Evolutionary conservation across 768 basidiomycete species (phyloP).

Genomic region (Kwoniella newhampshirensis): DNA sequence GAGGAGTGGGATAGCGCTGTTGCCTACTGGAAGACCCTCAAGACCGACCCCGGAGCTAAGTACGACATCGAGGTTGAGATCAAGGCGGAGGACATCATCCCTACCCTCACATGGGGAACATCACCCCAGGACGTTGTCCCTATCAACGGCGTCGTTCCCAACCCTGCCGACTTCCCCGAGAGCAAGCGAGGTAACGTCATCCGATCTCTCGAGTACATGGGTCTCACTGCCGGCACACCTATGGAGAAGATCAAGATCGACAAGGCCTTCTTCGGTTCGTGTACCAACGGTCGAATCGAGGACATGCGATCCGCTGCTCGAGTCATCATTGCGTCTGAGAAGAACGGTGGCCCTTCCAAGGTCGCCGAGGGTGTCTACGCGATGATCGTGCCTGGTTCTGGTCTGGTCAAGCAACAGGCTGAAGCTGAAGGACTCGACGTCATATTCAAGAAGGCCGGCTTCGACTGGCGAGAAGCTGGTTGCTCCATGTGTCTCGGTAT

Average conservation of each 20-base stretch:
- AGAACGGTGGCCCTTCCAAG: slow-evolving; percentile 63
- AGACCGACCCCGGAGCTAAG: slow-evolving; percentile 75
- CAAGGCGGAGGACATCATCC: slow-evolving; percentile 78
- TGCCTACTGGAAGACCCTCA: slow-evolving; percentile 78
- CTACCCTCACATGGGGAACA: slow-evolving; percentile 90
- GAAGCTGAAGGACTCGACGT: slow-evolving; percentile 83
- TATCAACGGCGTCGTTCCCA: slow-evolving; percentile 77
- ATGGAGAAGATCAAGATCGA: slow-evolving; percentile 79
- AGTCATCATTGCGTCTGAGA: slow-evolving; percentile 68
- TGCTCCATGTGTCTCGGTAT: slow-evolving; percentile 96
- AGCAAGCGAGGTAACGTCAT: slow-evolving; percentile 68
- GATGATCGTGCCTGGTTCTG: slow-evolving; percentile 91
- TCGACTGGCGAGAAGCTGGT: slow-evolving; percentile 92
- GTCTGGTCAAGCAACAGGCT: slow-evolving; percentile 83
- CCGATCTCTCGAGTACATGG: slow-evolving; percentile 83
- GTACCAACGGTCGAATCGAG: slow-evolving; percentile 91
- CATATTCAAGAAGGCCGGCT: slow-evolving; percentile 84
- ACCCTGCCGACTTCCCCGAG: slow-evolving; percentile 68
- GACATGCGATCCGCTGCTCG: slow-evolving; percentile 83
- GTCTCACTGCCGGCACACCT: slow-evolving; percentile 69
- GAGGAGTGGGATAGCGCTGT: slow-evolving; percentile 82
- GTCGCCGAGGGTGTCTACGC: slow-evolving; percentile 74
- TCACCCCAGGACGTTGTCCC: slow-evolving; percentile 84
- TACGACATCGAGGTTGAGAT: slow-evolving; percentile 82
- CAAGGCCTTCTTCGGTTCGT: slow-evolving; percentile 92